A percentile compares a stretch with the other conserved stretches of the same genome.
phyloP scores from a whole-genome alignment of 768 basidiomycete species.

The Lyophyllum semitale region DNA sequence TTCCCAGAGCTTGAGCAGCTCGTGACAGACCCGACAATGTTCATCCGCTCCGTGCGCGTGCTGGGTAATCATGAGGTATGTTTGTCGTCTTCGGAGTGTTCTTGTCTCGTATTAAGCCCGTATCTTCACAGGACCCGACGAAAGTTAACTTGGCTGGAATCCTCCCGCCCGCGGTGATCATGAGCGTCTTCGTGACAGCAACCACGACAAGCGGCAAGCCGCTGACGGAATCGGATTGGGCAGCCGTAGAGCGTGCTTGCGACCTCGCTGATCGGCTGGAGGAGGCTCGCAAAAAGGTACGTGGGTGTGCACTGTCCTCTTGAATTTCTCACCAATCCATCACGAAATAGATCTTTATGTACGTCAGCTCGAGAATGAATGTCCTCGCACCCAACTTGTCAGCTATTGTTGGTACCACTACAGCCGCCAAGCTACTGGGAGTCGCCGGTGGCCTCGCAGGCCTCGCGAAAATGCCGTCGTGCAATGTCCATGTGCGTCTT shows the following conservation, averaged over 20 bases:
- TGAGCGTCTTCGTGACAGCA: constrained; percentile 95
- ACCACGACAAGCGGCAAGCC: constrained; percentile 84
- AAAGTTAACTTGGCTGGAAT: constrained; percentile 81
- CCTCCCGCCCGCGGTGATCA: constrained; percentile 86
- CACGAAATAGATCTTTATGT: constrained; percentile 83
- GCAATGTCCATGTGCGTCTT: constrained; percentile 85
- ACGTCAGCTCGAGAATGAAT: constrained; percentile 99
- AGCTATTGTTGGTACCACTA: constrained; percentile 97
- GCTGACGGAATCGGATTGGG: constrained; percentile 73
- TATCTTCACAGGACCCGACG: constrained; percentile 67
- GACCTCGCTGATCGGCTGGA: constrained; percentile 88
- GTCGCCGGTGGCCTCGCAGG: constrained; percentile 93
- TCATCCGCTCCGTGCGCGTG: constrained; percentile 86
- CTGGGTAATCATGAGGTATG: constrained; percentile 81
- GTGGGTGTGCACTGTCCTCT: constrained; percentile 3
- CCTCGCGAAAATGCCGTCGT: constrained; percentile 91
- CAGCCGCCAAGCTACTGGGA: constrained; percentile 97
- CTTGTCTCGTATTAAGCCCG: background rate
- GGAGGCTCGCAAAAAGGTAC: constrained; percentile 84
- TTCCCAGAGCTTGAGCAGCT: constrained; percentile 98
- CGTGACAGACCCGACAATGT: constrained; percentile 88
- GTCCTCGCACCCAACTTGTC: constrained; percentile 97
- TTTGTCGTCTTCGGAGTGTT: constrained; percentile 3
- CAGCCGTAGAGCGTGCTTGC: constrained; percentile 81
- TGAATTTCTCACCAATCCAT: background rate